Conservation (phyloP, 164 flowering plant genomes). For the Liquidambar formosana region DNA sequence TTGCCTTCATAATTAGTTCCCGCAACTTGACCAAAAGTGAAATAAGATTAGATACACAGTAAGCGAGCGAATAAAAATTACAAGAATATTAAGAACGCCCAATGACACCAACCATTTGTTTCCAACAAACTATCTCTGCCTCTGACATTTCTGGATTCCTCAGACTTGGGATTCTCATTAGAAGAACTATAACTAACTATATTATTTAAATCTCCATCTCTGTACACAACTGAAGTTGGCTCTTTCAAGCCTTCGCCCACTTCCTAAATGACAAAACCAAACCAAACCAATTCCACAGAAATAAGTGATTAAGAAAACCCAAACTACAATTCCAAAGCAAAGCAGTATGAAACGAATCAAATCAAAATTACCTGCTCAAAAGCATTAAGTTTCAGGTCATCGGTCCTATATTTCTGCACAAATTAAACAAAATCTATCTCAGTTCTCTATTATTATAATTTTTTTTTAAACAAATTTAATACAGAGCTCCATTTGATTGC, state of each 20-base stretch:
- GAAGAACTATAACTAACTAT: constrained; percentile 26
- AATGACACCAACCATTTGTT: constrained; percentile 40
- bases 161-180: constrained; percentile 9
- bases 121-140: constrained; percentile 15
- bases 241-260: constrained; percentile 50
- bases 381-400: constrained; percentile 41
- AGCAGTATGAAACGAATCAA: background rate
- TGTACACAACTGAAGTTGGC: constrained; percentile 54
- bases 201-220: constrained; percentile 39
- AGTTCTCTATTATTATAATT: background rate
- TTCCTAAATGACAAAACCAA: constrained; percentile 50
- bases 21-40: constrained; percentile 14
- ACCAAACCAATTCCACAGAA: background rate
- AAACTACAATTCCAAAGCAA: background rate
- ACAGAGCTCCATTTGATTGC: background rate
- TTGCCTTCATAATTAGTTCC: constrained; percentile 19
- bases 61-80: background rate
- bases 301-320: background rate
- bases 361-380: constrained; percentile 47
- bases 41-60: background rate
- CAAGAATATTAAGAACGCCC: background rate
- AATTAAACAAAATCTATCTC: constrained; percentile 2
- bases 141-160: constrained; percentile 15
- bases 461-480: background rate
- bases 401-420: constrained; percentile 58